Base-by-base conservation (phyloP, 2,329 filamentous ascomycete genomes). In the Stagonosporopsis rhizophila region DNA sequence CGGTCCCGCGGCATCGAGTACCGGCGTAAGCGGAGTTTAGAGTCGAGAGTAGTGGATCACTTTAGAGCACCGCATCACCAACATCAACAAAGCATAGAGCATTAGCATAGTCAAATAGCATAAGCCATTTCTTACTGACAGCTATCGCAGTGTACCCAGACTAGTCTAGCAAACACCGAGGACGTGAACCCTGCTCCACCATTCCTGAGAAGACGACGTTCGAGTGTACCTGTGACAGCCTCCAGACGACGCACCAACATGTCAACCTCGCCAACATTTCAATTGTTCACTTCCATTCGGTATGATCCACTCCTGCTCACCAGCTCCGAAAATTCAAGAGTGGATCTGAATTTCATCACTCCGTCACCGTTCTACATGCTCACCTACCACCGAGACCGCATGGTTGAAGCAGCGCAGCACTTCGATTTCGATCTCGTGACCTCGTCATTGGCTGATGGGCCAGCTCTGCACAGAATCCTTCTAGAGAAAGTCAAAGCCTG, bases 341-440 rank as follows among this genome's bases (percentile, higher is more conserved):
- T 65, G 34, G 64, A 58, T 48, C 69, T 73, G 78, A 87, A 87
- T 67, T 80, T 78, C 64, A 61, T 68, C 23, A 76, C 79, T 23
- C 69, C 78, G 6, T 90, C 86, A 8, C 84, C 88, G 0, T 87
- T 91, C 65, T 96, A 96, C 75, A 91, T 96, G 82, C 83, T 95
- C 15, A 81, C 87, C 55, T 88, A 88, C 64, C 92, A 96, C 73
- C 85, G 87, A 41, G 89, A 93, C 71, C 88, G 92, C 49, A 84
- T 96, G 71, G 80, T 92, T n/a, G 83, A 80, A 67, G 80, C 83
- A 39, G 80, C 82, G 22, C 69, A 78, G 59, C 76, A 82, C 62
- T 82, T 84, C 64, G 70, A 78, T 39, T 84, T 82, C 78, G 52
- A 72, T 15, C 65, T 68, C 17, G 75, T 75, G 4, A 68, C 68